Evolutionary conservation across 257 asterid species (phyloP).

Genomic region (Avicennia marina): DNA sequence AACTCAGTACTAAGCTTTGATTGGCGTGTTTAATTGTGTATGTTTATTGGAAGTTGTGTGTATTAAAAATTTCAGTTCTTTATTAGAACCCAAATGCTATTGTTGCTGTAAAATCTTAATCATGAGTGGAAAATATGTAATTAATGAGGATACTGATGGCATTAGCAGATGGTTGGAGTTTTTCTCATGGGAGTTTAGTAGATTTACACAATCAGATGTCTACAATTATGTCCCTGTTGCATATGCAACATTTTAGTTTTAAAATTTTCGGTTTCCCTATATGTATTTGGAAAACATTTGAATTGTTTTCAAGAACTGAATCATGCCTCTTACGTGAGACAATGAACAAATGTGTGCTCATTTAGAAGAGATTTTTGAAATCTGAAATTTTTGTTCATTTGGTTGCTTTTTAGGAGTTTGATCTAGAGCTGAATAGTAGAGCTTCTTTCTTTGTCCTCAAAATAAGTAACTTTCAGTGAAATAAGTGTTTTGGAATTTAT

Average conservation of each 20-base stretch:
- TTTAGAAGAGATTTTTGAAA: background rate
- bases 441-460: background rate
- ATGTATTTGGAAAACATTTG: background rate
- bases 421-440: background rate
- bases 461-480: background rate
- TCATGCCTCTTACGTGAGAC: background rate
- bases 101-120: background rate
- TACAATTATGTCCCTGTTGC: background rate
- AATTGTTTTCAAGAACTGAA: background rate
- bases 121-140: background rate
- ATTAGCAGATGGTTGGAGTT: constrained; percentile 4
- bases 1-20: background rate
- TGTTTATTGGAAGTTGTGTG: constrained; percentile 2
- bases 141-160: background rate
- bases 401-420: background rate
- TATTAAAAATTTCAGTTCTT: background rate
- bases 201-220: background rate
- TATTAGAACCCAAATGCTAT: background rate
- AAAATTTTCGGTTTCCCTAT: constrained; percentile 1
- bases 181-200: background rate
- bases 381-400: background rate
- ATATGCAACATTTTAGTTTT: background rate
- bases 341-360: background rate
- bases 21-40: background rate
- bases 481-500: background rate